These are phyloP conservation scores for Dacryopinax primogenitus DNA, from an alignment of 768 basidiomycete genomes.

Conservation along the genomic window DNA sequence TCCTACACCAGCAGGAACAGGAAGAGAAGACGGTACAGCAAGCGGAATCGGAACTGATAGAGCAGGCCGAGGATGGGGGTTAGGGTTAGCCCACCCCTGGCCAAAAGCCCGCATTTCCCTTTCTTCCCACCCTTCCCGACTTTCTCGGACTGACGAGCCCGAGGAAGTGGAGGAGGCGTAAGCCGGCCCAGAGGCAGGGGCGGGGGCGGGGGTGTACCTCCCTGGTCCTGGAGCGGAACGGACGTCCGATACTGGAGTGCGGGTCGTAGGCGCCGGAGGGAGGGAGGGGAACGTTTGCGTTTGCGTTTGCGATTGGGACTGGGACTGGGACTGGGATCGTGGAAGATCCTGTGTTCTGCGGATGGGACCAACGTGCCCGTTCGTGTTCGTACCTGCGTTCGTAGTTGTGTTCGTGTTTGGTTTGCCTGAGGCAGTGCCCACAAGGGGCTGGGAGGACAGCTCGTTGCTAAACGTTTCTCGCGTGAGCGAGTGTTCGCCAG, in stretches of 20 bases:
- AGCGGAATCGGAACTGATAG: no score
- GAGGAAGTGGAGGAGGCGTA: not conserved
- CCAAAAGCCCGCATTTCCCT: not conserved
- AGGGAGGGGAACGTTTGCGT: not conserved
- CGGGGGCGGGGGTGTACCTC: not conserved
- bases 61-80: no score
- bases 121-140: not conserved
- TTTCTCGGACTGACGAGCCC: not conserved
- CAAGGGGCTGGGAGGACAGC: slow-evolving; percentile 8
- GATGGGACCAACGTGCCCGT: not conserved
- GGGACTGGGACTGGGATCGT: no score
- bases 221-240: not conserved
- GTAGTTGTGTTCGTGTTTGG: not conserved
- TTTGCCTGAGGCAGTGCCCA: not conserved
- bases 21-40: no score
- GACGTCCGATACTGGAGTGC: not conserved
- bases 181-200: not conserved
- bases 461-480: not conserved
- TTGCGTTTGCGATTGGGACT: no score
- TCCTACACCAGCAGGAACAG: no score
- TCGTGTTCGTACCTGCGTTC: not conserved
- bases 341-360: not conserved
- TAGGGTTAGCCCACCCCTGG: no score
- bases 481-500: not conserved
- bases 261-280: not conserved